Base-by-base conservation (phyloP, 768 basidiomycete genomes). In the Polyporus arcularius region DNA sequence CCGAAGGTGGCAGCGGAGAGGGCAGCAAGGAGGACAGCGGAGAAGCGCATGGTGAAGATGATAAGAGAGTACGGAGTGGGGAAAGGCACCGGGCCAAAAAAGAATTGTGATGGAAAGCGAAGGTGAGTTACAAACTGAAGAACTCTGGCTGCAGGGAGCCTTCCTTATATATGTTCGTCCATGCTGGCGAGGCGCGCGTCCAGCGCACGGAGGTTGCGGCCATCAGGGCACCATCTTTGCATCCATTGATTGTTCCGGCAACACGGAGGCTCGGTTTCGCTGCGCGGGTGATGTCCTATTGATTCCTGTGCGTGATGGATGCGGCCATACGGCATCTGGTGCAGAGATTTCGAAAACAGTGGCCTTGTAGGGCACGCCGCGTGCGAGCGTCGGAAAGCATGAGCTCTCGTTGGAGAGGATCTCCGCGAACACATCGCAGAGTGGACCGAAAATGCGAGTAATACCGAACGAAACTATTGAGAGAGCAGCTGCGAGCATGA, bases 101-200 rank as follows among this genome's bases (percentile, higher is more conserved):
- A 2, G 46, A 43, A 38, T 45, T 62, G 57, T 40, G 48, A 62
- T 62, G 52, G 57, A 58, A 62, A 43, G 61, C 41, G 61, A 51
- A 62, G 61, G 61, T 63, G 62, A 58, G 62, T 63, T 63, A 55
- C 62, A 63, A 58, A 58, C 62, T 63, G 61, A 46, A 51, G 57
- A 57, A 58, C 3, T 10, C 10, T 40, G 38, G 38, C 18, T 49
- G 57, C 41, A 42, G 53, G 41, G 4, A 21, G 31, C 28, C 32
- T 15, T 11, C 31, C 47, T 58, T 62, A 42, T 62, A 62, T 58
- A 62, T 45, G 28, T 15, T 15, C 18, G 51, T 16, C 21, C 41
- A n/a, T 10, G 26, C 8, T 15, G 43, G 35, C 7, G 7, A 31
- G 12, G 28, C 21, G 21, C 42, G 52, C 38, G 42, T 9, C 32